phyloP scores from a whole-genome alignment of 75 land plant genomes.

The Larix kaempferi region DNA sequence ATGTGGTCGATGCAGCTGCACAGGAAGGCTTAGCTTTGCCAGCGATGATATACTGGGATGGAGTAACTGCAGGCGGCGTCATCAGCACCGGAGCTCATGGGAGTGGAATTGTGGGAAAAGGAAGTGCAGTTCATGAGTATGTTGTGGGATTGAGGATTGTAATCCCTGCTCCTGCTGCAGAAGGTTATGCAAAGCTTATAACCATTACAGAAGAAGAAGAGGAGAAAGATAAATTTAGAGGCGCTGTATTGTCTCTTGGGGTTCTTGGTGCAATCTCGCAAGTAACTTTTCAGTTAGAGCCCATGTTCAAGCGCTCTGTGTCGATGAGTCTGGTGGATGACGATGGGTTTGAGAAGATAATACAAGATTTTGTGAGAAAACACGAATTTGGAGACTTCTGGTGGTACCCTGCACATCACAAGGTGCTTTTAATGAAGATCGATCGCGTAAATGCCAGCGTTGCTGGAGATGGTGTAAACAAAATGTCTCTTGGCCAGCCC shows the following conservation, averaged over 20 bases:
- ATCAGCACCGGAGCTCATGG: slow-evolving; percentile 49
- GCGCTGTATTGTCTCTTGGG: slow-evolving; percentile 13
- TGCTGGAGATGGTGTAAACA: neutral
- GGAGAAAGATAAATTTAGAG: slow-evolving; percentile 9
- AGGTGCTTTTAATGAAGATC: neutral
- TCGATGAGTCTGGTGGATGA: slow-evolving; percentile 1
- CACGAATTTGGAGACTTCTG: slow-evolving; percentile 12
- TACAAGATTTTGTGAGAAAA: slow-evolving; percentile 1
- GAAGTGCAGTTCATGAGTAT: slow-evolving; percentile 35
- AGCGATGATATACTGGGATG: slow-evolving; percentile 37
- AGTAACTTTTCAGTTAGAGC: slow-evolving; percentile 8
- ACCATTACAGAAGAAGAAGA: neutral
- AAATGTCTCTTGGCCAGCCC: neutral
- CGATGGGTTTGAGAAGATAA: neutral
- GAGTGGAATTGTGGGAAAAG: slow-evolving; percentile 34
- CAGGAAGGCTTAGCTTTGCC: slow-evolving; percentile 23
- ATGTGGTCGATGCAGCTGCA: slow-evolving; percentile 23
- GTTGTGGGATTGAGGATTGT: slow-evolving; percentile 27
- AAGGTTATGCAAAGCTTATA: slow-evolving; percentile 19
- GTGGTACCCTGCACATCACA: neutral
- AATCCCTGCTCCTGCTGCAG: slow-evolving; percentile 14
- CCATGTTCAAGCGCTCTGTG: slow-evolving; percentile 13
- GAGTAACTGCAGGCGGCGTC: slow-evolving; percentile 31
- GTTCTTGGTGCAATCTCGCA: slow-evolving; percentile 19
- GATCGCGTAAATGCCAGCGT: neutral